A percentile compares a stretch with the other conserved stretches of the same genome.
phyloP scores from a whole-genome alignment of 495 filamentous ascomycete species.

The Letharia lupina region DNA sequence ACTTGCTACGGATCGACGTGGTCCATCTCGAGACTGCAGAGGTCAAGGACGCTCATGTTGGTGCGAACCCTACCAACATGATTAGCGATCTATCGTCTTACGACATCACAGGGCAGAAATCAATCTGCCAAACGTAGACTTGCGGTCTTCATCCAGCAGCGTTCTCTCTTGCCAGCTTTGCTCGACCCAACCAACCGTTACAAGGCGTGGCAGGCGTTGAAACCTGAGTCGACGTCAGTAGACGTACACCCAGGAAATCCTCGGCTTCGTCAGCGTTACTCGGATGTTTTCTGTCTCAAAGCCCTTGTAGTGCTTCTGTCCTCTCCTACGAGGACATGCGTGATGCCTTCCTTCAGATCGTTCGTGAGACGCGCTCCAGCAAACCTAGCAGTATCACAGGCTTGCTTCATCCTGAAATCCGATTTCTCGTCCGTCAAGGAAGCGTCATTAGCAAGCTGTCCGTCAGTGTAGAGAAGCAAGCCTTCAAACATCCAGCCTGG shows the following conservation, averaged over 20 bases:
- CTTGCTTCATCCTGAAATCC: slow-evolving; percentile 17
- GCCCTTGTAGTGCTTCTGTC: slow-evolving; percentile 33
- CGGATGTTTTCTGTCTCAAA: slow-evolving; percentile 37
- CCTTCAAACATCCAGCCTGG: slow-evolving; percentile 62
- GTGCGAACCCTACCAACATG: neutral
- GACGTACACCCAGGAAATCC: neutral
- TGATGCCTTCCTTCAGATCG: slow-evolving; percentile 42
- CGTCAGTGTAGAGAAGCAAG: slow-evolving; percentile 48
- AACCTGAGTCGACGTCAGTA: slow-evolving; percentile 11
- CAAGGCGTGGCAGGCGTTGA: slow-evolving; percentile 54
- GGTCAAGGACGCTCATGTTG: neutral
- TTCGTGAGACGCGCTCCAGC: slow-evolving; percentile 49
- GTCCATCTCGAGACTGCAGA: neutral
- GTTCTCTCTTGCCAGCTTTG: slow-evolving; percentile 75
- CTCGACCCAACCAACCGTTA: slow-evolving; percentile 63
- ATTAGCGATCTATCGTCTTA: neutral
- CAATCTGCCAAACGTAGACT: neutral
- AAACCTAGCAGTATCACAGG: slow-evolving; percentile 50
- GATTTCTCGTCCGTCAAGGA: neutral
- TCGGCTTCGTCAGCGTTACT: slow-evolving; percentile 18
- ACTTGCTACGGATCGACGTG: neutral
- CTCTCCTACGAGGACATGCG: slow-evolving; percentile 54
- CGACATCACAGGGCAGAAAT: neutral
- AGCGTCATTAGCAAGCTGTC: neutral
- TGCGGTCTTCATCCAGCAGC: slow-evolving; percentile 69